phyloP scores from a whole-genome alignment of 495 filamentous ascomycete genomes.

The Aspergillus homomorphus region DNA sequence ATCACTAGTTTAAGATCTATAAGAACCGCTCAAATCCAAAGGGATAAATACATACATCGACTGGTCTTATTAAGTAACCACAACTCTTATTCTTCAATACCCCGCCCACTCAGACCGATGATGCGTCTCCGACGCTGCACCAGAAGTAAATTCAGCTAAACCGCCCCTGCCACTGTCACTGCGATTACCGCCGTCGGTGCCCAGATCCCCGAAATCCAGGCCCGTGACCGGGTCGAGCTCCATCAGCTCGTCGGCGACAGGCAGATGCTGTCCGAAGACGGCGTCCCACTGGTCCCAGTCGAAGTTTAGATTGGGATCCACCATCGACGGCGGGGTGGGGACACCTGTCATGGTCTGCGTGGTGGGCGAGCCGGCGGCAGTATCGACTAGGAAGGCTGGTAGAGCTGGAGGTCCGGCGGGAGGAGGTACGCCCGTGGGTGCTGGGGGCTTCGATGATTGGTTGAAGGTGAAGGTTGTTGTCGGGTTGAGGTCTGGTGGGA shows the following conservation, averaged over 20 bases:
- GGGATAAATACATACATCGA: too few relatives aligned
- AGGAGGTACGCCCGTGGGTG: too few relatives aligned
- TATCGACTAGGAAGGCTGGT: constrained; percentile 24
- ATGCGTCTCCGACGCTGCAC: constrained; percentile 4
- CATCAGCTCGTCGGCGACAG: constrained; percentile 46
- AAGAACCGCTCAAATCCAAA: too few relatives aligned
- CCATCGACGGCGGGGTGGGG: constrained; percentile 43
- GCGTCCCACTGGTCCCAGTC: constrained; percentile 54
- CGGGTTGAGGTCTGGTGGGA: background rate
- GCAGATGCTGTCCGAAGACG: constrained; percentile 48
- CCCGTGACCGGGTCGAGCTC: constrained; percentile 42
- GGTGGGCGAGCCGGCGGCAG: constrained; percentile 20
- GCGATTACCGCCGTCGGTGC: constrained; percentile 6
- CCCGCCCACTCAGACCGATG: constrained; percentile 15
- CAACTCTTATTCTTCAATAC: too few relatives aligned
- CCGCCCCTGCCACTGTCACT: constrained; percentile 6
- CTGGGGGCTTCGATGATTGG: too few relatives aligned
- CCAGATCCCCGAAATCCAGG: constrained; percentile 37
- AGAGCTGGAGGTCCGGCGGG: constrained; percentile 9
- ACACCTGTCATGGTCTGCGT: constrained; percentile 18
- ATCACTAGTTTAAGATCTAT: too few relatives aligned
- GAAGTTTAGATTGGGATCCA: constrained; percentile 45
- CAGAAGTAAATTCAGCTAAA: constrained; percentile 9
- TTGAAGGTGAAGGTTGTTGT: constrained; percentile 11
- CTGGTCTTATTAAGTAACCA: too few relatives aligned